A percentile compares a stretch with the other conserved stretches of the same genome.
These are phyloP conservation scores for Patellaria atrata DNA, from an alignment of 495 filamentous ascomycete species.

Conservation along the genomic window DNA sequence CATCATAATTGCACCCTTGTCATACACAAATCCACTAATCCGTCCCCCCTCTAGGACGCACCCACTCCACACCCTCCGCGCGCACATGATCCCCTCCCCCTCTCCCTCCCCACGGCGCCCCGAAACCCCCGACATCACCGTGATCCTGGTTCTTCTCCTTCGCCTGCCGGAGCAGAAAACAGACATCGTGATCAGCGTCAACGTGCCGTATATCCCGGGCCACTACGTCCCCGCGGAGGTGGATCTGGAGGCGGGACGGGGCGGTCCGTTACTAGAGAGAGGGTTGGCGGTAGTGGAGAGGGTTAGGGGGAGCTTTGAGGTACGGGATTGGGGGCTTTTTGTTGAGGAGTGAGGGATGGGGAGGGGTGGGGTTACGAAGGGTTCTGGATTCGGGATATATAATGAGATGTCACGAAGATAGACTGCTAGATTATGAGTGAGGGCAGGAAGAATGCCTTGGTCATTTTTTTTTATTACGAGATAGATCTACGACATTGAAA, in stretches of 20 bases:
- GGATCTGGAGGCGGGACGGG: conserved; percentile 37
- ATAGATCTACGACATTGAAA: too few species aligned
- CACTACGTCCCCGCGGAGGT: conserved; percentile 51
- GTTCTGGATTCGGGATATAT: too few species aligned
- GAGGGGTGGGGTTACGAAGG: too few species aligned
- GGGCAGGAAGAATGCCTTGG: too few species aligned
- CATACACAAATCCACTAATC: conserved; percentile 4
- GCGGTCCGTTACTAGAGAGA: conserved; percentile 47
- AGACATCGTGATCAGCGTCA: conserved; percentile 79
- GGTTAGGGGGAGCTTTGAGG: conserved; percentile 55
- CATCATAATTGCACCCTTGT: neutral
- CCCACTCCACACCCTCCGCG: conserved; percentile 7
- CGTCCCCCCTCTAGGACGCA: conserved; percentile 5
- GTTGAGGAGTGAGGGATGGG: too few species aligned
- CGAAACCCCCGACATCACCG: conserved; percentile 34
- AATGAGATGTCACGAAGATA: too few species aligned
- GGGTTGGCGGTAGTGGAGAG: conserved; percentile 43
- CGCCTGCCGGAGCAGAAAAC: conserved; percentile 60
- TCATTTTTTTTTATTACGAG: too few species aligned
- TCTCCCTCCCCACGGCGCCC: conserved; percentile 3
- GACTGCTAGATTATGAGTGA: too few species aligned
- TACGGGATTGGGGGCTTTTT: conserved; percentile 78
- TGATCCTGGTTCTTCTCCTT: conserved; percentile 53
- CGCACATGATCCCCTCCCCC: too few species aligned
- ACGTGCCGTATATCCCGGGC: conserved; percentile 66